Base-by-base conservation (phyloP, 495 filamentous ascomycete species). In the Trichoderma gamsii region DNA sequence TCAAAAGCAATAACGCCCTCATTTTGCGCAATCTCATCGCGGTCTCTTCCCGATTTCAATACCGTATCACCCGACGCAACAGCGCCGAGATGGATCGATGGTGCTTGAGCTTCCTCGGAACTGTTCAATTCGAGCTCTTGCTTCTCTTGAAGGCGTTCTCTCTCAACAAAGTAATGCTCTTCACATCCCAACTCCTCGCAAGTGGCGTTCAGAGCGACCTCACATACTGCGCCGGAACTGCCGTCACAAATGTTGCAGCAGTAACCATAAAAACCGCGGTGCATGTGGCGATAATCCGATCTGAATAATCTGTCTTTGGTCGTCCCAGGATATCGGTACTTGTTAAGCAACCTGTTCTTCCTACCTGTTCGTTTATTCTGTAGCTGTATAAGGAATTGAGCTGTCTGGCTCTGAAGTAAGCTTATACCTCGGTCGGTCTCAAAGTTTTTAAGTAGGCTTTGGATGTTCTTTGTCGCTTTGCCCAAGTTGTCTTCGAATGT, bases 1-100 rank as follows among this genome's bases (percentile, higher is more conserved):
- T 81, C 79, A 51, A 80, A 79, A 2, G 68, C 77, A 49, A 80
- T 78, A 12, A 81, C 69, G 16, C 73, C 49, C 1, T 59, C 6
- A 13, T 64, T 9, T 18, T 11, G 21, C 12, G 73, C 71, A 12
- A 74, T 63, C 11, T 27, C 23, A 16, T 78, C 74, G 35, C 76
- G 72, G 25, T 74, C 43, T n/a, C 66, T n/a, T 4, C 70, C 72
- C 13, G 73, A 76, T 64, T 72, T 75, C 49, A 77, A 72, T 0
- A 78, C 70, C 41, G 64, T 71, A 41, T 78, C 73, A 7, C 75
- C 70, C 15, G 72, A 78, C 25, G 69, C 72, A 2, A 77, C 35
- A 3, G 21, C 38, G 8, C 64, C 64, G n/a, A 65, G 25, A 43
- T 41, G 41, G 23, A 65, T 65, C 3, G 38, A 16, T 46, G 35